Base-by-base conservation (phyloP, 1,284 basidiomycete species). In the Sanghuangporus sanghuang region DNA sequence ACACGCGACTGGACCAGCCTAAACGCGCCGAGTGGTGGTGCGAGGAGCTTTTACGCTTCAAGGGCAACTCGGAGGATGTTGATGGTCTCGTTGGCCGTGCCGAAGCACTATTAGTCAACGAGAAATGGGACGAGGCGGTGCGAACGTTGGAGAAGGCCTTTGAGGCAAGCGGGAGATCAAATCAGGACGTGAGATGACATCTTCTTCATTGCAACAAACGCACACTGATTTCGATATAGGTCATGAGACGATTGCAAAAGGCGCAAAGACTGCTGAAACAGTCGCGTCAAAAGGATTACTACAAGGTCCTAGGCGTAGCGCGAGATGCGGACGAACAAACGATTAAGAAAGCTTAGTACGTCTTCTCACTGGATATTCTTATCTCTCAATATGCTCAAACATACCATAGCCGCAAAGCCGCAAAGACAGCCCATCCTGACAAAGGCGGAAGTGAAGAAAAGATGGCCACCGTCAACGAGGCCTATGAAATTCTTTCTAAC, bases 381-480 rank as follows among this genome's bases (percentile, higher is more conserved):
- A 35, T 49, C 23, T 38, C 39, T 18, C 7, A 18, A 8, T 50
- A 5, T 52, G 21, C 35, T 46, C 14, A 54, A 14, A 18, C 14
- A 12, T 7, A 27, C 6, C 56, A 4, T 67, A 93, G 90, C 81
- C 91, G 94, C 7, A 89, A 82, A 72, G 87, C 88, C 21, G 94
- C 92, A 0, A 89, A 93, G 76, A 82, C 78, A n/a, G 91, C 93
- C 4, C 96, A 98, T 73, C 95, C 96, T 0, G 96, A 98, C 78
- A 96, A 98, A 74, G 96, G 96, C 35, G 96, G 96, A 11, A 86
- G 85, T 21, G 94, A 97, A 78, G 85, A 89, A 36, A 95, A 96
- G 80, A 98, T 98, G 96, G 93, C 95, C 0, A 75, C 89, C 1
- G 83, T 99, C 66, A 99, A 98, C 76, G 94, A 98, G 77, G 96